These are phyloP conservation scores for Scedosporium apiospermum DNA, from an alignment of 2,329 filamentous ascomycete species.

Conservation along the genomic window DNA sequence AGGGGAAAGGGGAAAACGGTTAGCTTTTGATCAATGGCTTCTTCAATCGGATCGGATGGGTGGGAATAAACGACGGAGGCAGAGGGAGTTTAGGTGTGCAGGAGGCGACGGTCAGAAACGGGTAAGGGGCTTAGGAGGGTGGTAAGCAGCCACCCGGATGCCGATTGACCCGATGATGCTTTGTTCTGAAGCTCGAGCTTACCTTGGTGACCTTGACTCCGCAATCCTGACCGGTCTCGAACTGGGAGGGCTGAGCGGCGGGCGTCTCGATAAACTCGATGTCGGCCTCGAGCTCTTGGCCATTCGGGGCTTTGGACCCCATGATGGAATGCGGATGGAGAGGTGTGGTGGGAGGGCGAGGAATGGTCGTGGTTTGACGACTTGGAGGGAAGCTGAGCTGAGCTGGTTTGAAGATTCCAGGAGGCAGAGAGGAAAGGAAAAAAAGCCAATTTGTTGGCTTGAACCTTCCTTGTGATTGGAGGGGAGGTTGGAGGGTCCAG, in stretches of 20 bases:
- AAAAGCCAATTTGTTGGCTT: constrained; percentile 2
- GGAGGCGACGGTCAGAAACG: background rate
- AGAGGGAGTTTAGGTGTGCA: too few species aligned
- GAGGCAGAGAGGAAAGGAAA: background rate
- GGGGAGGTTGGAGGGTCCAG: background rate
- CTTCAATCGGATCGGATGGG: background rate
- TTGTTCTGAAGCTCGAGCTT: constrained; percentile 16
- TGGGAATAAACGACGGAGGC: constrained; percentile 14
- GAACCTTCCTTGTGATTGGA: background rate
- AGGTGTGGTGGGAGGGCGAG: background rate
- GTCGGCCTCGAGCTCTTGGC: constrained; percentile 20
- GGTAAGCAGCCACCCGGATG: too few species aligned
- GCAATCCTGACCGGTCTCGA: constrained; percentile 59
- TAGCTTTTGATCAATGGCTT: constrained; percentile 1
- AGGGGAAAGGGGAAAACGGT: constrained; percentile 12
- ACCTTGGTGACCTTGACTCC: constrained; percentile 32
- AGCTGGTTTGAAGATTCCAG: background rate
- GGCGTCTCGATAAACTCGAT: constrained; percentile 34
- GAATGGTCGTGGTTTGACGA: background rate
- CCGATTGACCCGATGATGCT: background rate
- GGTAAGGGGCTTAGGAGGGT: background rate
- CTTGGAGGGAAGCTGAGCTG: background rate
- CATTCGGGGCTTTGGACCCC: constrained; percentile 4
- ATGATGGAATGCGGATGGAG: constrained; percentile 5
- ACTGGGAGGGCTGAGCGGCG: constrained; percentile 39